Percentiles rank a stretch among this genome's conserved stretches.
These are phyloP conservation scores for Microcos paniculata DNA, from an alignment of 345 rosid species.

Conservation along the genomic window DNA sequence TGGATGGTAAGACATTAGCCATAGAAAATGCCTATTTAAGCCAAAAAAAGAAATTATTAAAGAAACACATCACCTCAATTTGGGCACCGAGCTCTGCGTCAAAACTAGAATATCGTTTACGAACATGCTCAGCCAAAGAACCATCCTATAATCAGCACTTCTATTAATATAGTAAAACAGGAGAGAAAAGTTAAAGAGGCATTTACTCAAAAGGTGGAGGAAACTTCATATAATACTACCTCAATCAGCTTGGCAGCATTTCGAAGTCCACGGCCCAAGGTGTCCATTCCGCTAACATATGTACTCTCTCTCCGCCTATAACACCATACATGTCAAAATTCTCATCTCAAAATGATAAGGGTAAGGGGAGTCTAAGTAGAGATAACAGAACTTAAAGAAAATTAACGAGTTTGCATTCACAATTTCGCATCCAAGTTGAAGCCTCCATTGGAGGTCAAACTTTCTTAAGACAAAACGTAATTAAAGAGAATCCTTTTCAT, in stretches of 20 bases:
- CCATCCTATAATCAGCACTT: slow-evolving; percentile 50
- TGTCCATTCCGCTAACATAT: no score
- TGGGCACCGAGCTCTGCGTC: slow-evolving; percentile 62
- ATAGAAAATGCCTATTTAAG: background rate
- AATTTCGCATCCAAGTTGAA: no score
- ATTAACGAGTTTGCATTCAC: no score
- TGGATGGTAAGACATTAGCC: slow-evolving; percentile 7
- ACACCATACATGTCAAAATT: no score
- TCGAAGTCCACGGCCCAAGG: no score
- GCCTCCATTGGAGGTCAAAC: background rate
- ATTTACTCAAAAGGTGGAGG: background rate
- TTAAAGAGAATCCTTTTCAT: slow-evolving; percentile 15
- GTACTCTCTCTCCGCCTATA: no score
- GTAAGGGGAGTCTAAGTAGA: background rate
- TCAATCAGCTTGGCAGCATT: no score
- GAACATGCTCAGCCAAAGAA: slow-evolving; percentile 56
- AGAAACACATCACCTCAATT: slow-evolving; percentile 47
- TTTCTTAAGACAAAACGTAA: background rate
- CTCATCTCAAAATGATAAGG: background rate
- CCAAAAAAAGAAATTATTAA: background rate
- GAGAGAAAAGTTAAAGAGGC: background rate
- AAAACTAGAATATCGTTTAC: slow-evolving; percentile 73
- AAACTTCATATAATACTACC: slow-evolving; percentile 2
- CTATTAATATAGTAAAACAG: background rate
- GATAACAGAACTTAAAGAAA: background rate